Evolutionary conservation across 257 asterid species (phyloP), one percentile per base, ranked within the genome.

Genomic region (Penstemon eatonii): DNA sequence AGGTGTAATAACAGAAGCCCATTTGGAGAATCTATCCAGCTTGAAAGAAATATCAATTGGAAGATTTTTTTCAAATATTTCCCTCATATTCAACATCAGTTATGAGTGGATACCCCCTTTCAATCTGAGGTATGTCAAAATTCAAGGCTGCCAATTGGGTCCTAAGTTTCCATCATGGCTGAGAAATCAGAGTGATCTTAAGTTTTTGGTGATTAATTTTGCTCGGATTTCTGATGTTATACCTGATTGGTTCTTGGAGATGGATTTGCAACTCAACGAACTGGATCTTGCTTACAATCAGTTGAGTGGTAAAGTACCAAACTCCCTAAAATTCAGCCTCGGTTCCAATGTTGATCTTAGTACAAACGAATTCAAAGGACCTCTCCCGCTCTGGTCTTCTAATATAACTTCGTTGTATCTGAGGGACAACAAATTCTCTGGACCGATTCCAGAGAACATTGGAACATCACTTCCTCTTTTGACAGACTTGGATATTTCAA

Each of bases 321-420:
- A 65, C 46, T 59, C 49, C 4, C 7, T 72, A 6, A 53, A 42
- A 19, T 80, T 76, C 69, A n/a, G 9, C n/a, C 1, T 0, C 0
- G 56, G 0, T 8, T 62, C 81, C 19, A 73, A 65, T 38, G 77
- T 80, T 3, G 81, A 72, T 45, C 59, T 80, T 60, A 76, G 70
- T 37, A 57, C 75, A 0, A 80, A 76, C 42, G 45, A 7, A 2
- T 76, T 73, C 6, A 49, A 69, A 46, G 84, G 84, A 6, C 69
- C 79, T 65, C 79, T 79, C 25, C 84, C 84, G 0, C 77, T 80
- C 25, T 76, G 81, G 84, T 25, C 81, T 12, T 38, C 72, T 12
- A 76, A 80, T 37, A 33, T 76, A 44, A 50, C 72, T 57, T 13
- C 69, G 10, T 52, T 80, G 62, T 76, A 73, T 73, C 62, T 76